Percentiles rank a stretch among this genome's conserved stretches.
phyloP scores from a whole-genome alignment of 179 eudicot species.

The Sideroxylon spinosum region DNA sequence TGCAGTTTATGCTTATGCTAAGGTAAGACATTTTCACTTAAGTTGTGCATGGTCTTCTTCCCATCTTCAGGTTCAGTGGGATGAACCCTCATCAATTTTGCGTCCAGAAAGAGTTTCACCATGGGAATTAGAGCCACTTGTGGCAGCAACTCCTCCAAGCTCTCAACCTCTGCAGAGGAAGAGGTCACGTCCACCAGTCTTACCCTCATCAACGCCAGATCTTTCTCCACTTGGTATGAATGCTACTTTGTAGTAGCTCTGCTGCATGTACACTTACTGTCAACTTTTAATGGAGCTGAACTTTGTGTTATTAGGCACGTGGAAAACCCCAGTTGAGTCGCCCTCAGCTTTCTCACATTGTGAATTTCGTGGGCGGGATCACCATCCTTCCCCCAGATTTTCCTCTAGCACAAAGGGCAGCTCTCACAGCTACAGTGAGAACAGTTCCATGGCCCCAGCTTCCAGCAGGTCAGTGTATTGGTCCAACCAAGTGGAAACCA shows the following conservation, averaged over 20 bases:
- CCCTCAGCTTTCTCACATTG: conserved; percentile 38
- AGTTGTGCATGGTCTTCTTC: neutral
- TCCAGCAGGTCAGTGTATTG: conserved; percentile 45
- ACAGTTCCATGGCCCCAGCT: conserved; percentile 33
- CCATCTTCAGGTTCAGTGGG: conserved; percentile 84
- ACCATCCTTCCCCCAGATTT: conserved; percentile 42
- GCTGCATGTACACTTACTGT: conserved; percentile 4
- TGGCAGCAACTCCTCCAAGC: conserved; percentile 46
- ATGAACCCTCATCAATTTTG: conserved; percentile 75
- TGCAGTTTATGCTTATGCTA: neutral
- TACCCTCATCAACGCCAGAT: conserved; percentile 50
- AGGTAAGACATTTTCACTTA: neutral
- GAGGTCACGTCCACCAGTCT: conserved; percentile 53
- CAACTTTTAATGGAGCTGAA: neutral
- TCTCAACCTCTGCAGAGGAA: conserved; percentile 63
- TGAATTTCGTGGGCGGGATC: conserved; percentile 52
- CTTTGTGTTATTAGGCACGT: conserved; percentile 38
- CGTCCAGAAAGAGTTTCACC: conserved; percentile 90
- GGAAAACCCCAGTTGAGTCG: conserved; percentile 55
- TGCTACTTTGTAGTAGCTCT: neutral
- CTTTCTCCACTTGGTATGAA: conserved; percentile 54
- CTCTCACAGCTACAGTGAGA: conserved; percentile 40
- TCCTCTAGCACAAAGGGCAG: conserved; percentile 39
- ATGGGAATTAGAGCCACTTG: conserved; percentile 89
- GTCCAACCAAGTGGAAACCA: conserved; percentile 45